phyloP scores from a whole-genome alignment of 495 filamentous ascomycete genomes.

The Bathelium albidoporum region DNA sequence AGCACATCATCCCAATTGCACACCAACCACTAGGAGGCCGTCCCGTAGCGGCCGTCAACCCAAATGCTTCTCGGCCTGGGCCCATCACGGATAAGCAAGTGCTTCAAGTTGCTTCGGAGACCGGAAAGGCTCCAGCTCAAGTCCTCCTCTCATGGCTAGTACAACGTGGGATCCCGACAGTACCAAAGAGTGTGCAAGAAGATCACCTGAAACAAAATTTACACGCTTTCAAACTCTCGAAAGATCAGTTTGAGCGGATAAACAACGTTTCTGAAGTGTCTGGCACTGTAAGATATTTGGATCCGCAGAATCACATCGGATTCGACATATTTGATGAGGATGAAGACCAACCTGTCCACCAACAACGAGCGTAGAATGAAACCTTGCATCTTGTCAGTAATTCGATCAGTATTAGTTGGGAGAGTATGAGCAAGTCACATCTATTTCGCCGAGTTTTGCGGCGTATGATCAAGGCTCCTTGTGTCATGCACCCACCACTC shows the following conservation, averaged over 20 bases:
- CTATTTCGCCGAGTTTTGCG: neutral
- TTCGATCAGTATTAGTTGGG: neutral
- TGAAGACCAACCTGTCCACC: neutral
- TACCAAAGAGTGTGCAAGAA: constrained; percentile 42
- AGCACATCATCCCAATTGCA: constrained; percentile 41
- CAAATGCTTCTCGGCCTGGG: constrained; percentile 12
- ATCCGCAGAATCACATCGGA: neutral
- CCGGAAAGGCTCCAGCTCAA: constrained; percentile 32
- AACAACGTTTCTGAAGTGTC: constrained; percentile 2
- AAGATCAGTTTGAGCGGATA: constrained; percentile 15
- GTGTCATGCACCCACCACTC: constrained; percentile 11
- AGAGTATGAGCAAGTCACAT: neutral
- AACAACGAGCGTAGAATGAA: neutral
- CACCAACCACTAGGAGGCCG: constrained; percentile 40
- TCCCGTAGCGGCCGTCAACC: constrained; percentile 28
- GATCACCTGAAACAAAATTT: constrained; percentile 37
- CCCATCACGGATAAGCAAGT: constrained; percentile 25
- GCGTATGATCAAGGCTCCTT: neutral
- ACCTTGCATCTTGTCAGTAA: neutral
- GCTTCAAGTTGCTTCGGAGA: constrained; percentile 24
- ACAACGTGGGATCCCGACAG: constrained; percentile 38
- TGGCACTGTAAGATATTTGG: neutral
- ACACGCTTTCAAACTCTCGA: constrained; percentile 5
- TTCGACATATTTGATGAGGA: constrained; percentile 1
- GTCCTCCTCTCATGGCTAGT: constrained; percentile 41